Conservation (phyloP, 768 basidiomycete species). For the Amanita phalloides region DNA sequence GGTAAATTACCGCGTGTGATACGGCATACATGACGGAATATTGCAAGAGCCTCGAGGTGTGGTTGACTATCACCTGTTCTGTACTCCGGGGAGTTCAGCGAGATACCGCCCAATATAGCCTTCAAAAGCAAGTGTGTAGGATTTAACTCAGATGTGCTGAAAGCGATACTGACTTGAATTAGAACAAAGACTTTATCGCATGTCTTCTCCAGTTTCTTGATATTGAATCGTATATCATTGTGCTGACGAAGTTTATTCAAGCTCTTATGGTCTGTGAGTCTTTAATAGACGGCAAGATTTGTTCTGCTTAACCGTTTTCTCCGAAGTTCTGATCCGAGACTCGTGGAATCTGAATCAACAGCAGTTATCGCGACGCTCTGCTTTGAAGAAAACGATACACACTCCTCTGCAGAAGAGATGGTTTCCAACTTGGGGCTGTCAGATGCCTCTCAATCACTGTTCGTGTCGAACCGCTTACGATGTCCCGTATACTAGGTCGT, state of each 20-base stretch:
- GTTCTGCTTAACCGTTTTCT: slow-evolving; percentile 47
- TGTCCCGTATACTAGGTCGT: slow-evolving; percentile 47
- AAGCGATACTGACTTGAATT: slow-evolving; percentile 48
- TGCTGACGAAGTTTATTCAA: slow-evolving; percentile 63
- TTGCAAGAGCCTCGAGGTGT: slow-evolving; percentile 50
- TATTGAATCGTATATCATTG: slow-evolving; percentile 69
- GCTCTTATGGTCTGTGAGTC: slow-evolving; percentile 17
- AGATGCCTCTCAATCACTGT: not conserved
- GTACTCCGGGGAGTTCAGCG: slow-evolving; percentile 58
- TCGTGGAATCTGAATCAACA: slow-evolving; percentile 44
- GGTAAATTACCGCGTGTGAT: slow-evolving; percentile 55
- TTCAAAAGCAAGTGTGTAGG: slow-evolving; percentile 18
- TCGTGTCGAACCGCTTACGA: slow-evolving; percentile 35
- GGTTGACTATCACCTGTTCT: slow-evolving; percentile 64
- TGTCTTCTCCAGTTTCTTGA: slow-evolving; percentile 60
- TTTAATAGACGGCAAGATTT: not conserved
- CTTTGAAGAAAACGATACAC: slow-evolving; percentile 9
- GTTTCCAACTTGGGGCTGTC: slow-evolving; percentile 42
- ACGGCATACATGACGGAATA: slow-evolving; percentile 70
- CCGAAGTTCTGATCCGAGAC: slow-evolving; percentile 60
- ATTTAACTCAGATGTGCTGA: not conserved
- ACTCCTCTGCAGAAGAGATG: slow-evolving; percentile 63
- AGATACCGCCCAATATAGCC: slow-evolving; percentile 66
- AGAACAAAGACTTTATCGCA: slow-evolving; percentile 74
- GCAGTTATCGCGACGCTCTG: not conserved